Percentiles rank a stretch among this genome's conserved stretches.
phyloP scores from a whole-genome alignment of 1,284 basidiomycete genomes.

The Papiliotrema nemorosa region DNA sequence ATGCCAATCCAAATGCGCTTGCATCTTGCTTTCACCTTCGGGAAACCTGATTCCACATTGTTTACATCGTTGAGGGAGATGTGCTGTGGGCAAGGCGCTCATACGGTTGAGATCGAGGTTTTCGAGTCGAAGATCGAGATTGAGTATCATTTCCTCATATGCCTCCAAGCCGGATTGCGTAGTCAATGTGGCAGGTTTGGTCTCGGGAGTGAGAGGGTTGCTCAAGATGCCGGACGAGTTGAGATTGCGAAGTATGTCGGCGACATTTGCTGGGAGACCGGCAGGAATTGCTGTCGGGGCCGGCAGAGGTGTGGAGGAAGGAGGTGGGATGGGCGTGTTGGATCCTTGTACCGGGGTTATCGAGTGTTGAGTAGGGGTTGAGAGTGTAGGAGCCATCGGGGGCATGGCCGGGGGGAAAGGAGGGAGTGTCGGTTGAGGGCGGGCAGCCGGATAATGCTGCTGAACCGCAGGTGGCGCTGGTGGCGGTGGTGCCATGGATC shows the following conservation, averaged over 20 bases:
- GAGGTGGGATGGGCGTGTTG: conserved; percentile 7
- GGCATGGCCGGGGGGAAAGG: conserved; percentile 7
- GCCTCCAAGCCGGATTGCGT: conserved; percentile 54
- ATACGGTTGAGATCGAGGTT: conserved; percentile 69
- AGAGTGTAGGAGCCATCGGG: not conserved
- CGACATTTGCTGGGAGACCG: conserved; percentile 33
- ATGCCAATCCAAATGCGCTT: conserved; percentile 95
- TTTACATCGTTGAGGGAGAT: conserved; percentile 78
- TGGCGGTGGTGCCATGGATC: conserved; percentile 45
- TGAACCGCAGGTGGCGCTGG: conserved; percentile 24
- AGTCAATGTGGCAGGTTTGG: conserved; percentile 16
- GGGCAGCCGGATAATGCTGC: not conserved
- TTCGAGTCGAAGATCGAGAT: conserved; percentile 65
- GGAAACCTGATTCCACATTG: conserved; percentile 90
- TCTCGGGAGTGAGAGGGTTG: conserved; percentile 54
- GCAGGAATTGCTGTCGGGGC: conserved; percentile 11
- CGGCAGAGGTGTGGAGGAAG: conserved; percentile 28
- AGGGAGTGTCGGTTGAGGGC: not conserved
- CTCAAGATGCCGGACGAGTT: conserved; percentile 36
- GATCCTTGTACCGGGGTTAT: not conserved
- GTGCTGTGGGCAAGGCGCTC: conserved; percentile 67
- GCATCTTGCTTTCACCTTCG: conserved; percentile 64
- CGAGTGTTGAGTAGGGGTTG: not conserved
- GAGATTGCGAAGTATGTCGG: conserved; percentile 40
- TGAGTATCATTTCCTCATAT: conserved; percentile 70